Base-by-base conservation (phyloP, 2,329 filamentous ascomycete genomes). In the Cryphonectria radicalis region DNA sequence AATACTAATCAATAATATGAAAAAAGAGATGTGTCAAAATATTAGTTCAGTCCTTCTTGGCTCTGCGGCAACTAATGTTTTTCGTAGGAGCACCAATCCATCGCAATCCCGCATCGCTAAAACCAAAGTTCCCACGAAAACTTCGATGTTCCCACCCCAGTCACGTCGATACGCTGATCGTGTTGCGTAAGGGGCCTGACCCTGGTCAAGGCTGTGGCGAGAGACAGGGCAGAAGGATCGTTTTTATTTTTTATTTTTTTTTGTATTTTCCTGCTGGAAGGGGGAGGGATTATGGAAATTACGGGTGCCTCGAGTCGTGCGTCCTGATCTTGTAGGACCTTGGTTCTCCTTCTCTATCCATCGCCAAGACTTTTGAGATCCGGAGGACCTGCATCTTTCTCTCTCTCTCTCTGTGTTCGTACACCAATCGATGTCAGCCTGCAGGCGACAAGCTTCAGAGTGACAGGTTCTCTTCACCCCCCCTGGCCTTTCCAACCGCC, bases 111-210 rank as follows among this genome's bases (percentile, higher is more conserved):
- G 35, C 37, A 25, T n/a, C 35, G 59, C 37, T 17, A 32, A 60
- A 25, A 43, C 46, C 22, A n/a, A n/a, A n/a, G 43, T 50, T 42
- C 55, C 55, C 55, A 59, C 55, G 59, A 62, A 62, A 62, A 62
- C 32, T 40, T 37, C 59, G 19, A n/a, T 62, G 59, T n/a, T 50
- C 17, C 32, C 59, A 19, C 59, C 59, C 57, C 28, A 37, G 57
- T 28, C 59, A 40, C 46, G 59, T 62, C 59, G 59, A 62, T 35
- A 35, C 32, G 59, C 35, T 37, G 32, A 40, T 62, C 19, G 59
- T 62, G 35, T 62, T 59, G 55, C 32, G 59, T 62, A 62, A 62
- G 59, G 59, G 59, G 59, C 46, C 59, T 25, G 59, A 62, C 59
- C 59, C 59, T 62, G 59, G 59, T 62, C 59, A 22, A 32, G 35